Evolutionary conservation across 805 yeast genomes (phyloP).

Genomic region (Metschnikowia drakensbergensis): DNA sequence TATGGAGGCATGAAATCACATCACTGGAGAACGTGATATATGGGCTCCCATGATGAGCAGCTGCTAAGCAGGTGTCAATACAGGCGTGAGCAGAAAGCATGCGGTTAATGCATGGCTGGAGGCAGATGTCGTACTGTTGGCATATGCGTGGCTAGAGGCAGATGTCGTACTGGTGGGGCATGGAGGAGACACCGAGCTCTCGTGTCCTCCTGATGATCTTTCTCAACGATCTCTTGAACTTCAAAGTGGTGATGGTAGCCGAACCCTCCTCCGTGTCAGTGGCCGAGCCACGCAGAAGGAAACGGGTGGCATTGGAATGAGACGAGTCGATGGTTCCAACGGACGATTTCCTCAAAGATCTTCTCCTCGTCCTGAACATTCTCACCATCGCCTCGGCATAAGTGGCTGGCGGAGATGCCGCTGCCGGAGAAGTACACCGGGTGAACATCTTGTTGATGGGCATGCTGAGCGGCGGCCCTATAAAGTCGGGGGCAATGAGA

Average conservation of each 20-base stretch:
- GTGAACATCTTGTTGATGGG: slow-evolving; percentile 2
- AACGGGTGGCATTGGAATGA: slow-evolving; percentile 3
- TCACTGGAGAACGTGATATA: not conserved
- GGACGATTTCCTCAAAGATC: slow-evolving; percentile 9
- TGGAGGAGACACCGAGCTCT: not conserved
- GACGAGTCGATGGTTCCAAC: slow-evolving; percentile 2
- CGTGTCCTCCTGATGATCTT: slow-evolving; percentile 7
- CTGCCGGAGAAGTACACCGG: not conserved
- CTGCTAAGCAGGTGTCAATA: too few species aligned
- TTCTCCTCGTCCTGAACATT: slow-evolving; percentile 5
- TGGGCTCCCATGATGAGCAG: too few species aligned
- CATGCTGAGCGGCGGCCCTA: slow-evolving; percentile 8
- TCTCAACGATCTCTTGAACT: slow-evolving; percentile 6
- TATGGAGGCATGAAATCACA: not conserved
- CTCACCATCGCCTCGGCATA: slow-evolving; percentile 18
- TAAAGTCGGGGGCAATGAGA: not conserved
- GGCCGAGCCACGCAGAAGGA: slow-evolving; percentile 12
- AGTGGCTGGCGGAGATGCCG: slow-evolving; percentile 8
- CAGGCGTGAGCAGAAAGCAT: too few species aligned
- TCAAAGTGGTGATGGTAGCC: not conserved
- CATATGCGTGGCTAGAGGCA: not conserved
- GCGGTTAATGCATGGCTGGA: too few species aligned
- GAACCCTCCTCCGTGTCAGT: slow-evolving; percentile 13
- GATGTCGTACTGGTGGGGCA: not conserved
- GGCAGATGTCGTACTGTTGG: not conserved